Conservation (phyloP, 2,329 filamentous ascomycete species). For the Chrysosporium queenslandicum region DNA sequence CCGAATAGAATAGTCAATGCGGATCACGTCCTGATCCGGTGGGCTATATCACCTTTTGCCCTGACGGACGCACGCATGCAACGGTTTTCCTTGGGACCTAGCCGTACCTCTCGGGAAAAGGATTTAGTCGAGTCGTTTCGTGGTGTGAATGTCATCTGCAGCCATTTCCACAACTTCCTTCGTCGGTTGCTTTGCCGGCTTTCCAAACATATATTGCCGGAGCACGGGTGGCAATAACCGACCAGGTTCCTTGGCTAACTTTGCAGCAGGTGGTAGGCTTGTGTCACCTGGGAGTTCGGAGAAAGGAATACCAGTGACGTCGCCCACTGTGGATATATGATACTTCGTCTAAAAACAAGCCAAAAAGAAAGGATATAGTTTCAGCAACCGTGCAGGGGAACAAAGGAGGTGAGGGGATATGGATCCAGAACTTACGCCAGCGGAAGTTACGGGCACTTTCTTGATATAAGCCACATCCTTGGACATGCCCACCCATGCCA, state of each 20-base stretch:
- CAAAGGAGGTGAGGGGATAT: background rate
- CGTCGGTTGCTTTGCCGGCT: conserved; percentile 3
- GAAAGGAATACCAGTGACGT: background rate
- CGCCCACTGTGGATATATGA: conserved; percentile 3
- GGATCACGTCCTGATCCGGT: too few relatives aligned
- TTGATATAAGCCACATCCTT: conserved; percentile 28
- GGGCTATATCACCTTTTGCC: too few relatives aligned
- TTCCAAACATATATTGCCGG: background rate
- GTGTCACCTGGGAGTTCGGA: conserved; percentile 7
- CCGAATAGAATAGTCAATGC: too few relatives aligned
- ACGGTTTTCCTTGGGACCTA: background rate
- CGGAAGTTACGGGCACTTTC: conserved; percentile 17
- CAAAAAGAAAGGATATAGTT: too few relatives aligned
- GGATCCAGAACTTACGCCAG: conserved; percentile 12
- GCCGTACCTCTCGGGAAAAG: background rate
- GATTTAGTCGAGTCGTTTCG: background rate
- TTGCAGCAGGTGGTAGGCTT: background rate
- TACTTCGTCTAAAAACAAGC: conserved; percentile 3
- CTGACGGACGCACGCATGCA: too few relatives aligned
- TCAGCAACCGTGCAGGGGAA: background rate
- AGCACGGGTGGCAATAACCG: background rate
- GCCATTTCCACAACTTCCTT: conserved; percentile 11
- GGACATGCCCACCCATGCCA: conserved; percentile 33
- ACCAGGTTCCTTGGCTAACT: background rate
- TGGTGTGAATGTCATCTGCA: conserved; percentile 13